phyloP scores from a whole-genome alignment of 805 yeast genomes.

The Sugiyamaella marilandica region DNA sequence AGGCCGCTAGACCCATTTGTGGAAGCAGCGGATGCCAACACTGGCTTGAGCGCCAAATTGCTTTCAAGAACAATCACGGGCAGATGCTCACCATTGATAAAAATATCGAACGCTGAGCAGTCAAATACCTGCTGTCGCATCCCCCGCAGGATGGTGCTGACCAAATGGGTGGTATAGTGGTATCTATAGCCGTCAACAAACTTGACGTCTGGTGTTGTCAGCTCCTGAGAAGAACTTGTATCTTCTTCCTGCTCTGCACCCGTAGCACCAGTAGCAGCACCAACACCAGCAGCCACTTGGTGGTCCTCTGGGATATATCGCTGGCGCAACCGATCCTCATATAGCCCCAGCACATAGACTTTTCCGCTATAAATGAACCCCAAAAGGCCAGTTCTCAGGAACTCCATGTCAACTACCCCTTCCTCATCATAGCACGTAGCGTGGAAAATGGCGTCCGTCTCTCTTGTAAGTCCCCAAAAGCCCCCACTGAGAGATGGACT shows the following conservation, averaged over 20 bases:
- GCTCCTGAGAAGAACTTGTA: conserved; percentile 1
- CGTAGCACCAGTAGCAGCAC: conserved; percentile 59
- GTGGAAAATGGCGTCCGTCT: conserved; percentile 71
- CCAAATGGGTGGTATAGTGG: conserved; percentile 82
- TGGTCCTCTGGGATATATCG: conserved; percentile 26
- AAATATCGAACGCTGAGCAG: conserved; percentile 85
- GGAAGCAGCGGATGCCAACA: conserved; percentile 21
- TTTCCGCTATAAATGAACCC: conserved; percentile 88
- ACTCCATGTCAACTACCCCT: conserved; percentile 69
- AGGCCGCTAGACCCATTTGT: conserved; percentile 3
- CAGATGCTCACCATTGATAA: conserved; percentile 70
- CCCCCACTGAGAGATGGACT: conserved; percentile 89
- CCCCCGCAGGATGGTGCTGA: conserved; percentile 75
- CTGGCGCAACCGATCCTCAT: conserved; percentile 88
- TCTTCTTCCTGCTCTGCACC: conserved; percentile 33
- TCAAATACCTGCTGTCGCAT: conserved; percentile 73
- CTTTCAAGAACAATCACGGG: conserved; percentile 86
- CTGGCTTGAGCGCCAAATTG: conserved; percentile 41
- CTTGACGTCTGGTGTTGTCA: conserved; percentile 5
- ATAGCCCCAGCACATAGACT: conserved; percentile 79
- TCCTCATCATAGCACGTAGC: conserved; percentile 72
- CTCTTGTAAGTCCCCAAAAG: conserved; percentile 66
- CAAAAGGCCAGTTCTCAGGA: conserved; percentile 81
- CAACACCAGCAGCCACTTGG: neutral
- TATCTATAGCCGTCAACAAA: conserved; percentile 41